Base-by-base conservation (phyloP, 768 basidiomycete genomes). In the Rhodotorula taiwanensis region DNA sequence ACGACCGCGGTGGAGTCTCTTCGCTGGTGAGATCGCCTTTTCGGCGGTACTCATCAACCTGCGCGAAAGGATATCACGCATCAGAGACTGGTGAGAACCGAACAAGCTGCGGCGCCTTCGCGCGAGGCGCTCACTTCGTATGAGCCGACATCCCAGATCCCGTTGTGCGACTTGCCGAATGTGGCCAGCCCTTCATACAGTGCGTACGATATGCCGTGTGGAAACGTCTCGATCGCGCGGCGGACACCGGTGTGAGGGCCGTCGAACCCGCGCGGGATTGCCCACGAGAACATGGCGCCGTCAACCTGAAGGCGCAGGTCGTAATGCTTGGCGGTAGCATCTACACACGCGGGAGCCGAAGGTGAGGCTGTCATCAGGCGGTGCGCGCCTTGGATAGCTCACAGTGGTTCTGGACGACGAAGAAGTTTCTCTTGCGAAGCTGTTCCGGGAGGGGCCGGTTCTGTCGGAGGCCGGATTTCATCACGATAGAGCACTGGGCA, bases 281-380 rank as follows among this genome's bases (percentile, higher is more conserved):
- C 61, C 54, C 59, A 57, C 8, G 54, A 57, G 50, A 53, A 28
- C 34, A 55, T 58, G 3, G 11, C 3, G 34, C 51, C 62, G 50
- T 47, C 48, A 55, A 63, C 34, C n/a, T 67, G 66, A 10, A 67
- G 44, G 21, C 66, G 66, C 27, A 67, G 51, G 44, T 67, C 66
- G 39, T 41, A 60, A 33, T 67, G 66, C 14, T 53, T 39, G 16
- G 27, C 16, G 0, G 66, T 63, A 5, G 66, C 66, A 43, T 58
- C 64, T 66, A 36, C 21, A 11, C n/a, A n/a, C 27, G 48, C n/a
- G n/a, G n/a, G n/a, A n/a, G n/a, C n/a, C n/a, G 20, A 21, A 41
- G 25, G 1, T 30, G 18, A n/a, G 16, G 31, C 8, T 15, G 18
- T 20, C 5, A 48, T 34, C 23, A 14, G 8, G n/a, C 8, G 8